Percentiles rank a stretch among this genome's conserved stretches.
These are phyloP conservation scores for Yamadazyma philogaea DNA, from an alignment of 805 yeast species.

Conservation along the genomic window DNA sequence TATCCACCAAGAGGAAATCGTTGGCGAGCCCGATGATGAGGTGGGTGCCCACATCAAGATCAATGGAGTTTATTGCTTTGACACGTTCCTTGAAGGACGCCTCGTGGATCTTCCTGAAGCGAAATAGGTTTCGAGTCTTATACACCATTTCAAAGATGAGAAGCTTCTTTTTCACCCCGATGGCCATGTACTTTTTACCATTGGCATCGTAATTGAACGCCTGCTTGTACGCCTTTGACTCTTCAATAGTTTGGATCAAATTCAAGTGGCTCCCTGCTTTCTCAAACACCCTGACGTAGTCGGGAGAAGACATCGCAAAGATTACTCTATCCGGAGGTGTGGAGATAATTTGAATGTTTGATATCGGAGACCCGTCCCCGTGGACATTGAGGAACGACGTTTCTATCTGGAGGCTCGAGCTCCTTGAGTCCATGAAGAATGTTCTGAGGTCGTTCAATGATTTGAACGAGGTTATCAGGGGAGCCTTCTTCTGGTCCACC, in stretches of 20 bases:
- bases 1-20: conserved; percentile 27
- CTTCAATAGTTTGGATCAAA: conserved; percentile 28
- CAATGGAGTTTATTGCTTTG: conserved; percentile 17
- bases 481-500: conserved; percentile 12
- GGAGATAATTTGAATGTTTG: conserved; percentile 12
- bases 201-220: conserved; percentile 18
- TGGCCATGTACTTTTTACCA: conserved; percentile 22
- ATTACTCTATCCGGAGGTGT: conserved; percentile 18
- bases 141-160: conserved; percentile 24
- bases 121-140: conserved; percentile 30
- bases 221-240: conserved; percentile 18
- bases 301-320: conserved; percentile 24
- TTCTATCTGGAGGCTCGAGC: conserved; percentile 17
- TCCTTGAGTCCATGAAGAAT: conserved; percentile 12
- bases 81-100: conserved; percentile 30
- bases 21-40: conserved; percentile 23
- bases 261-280: conserved; percentile 34
- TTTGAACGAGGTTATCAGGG: conserved; percentile 19
- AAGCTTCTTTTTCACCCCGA: conserved; percentile 30
- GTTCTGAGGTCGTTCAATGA: conserved; percentile 24
- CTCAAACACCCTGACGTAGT: conserved; percentile 24
- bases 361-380: conserved; percentile 13
- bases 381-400: conserved; percentile 18
- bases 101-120: conserved; percentile 24
- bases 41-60: conserved; percentile 11